Conservation (phyloP, 176 grass and related monocot species). For the Phoenix dactylifera region DNA sequence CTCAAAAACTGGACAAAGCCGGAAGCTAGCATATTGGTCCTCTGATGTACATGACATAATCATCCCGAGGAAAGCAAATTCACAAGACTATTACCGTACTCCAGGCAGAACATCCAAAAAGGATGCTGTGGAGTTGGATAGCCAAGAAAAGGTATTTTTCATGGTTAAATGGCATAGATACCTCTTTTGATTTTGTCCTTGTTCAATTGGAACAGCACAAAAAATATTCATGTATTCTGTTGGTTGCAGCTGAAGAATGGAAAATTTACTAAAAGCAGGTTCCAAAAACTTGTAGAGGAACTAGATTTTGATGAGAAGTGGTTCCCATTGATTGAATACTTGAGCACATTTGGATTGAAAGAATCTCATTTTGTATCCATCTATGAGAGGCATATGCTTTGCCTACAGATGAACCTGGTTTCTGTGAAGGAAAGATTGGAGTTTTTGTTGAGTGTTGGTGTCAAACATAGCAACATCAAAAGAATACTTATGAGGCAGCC, state of each 20-base stretch:
- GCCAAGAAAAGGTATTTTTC: constrained; percentile 46
- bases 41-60: constrained; percentile 5
- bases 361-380: constrained; percentile 85
- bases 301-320: constrained; percentile 75
- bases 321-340: constrained; percentile 82
- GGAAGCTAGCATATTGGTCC: constrained; percentile 11
- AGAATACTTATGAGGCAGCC: constrained; percentile 81
- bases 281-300: constrained; percentile 80
- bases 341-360: constrained; percentile 78
- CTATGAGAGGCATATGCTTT: constrained; percentile 79
- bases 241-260: constrained; percentile 61
- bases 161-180: no score
- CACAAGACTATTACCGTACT: constrained; percentile 21
- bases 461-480: constrained; percentile 86
- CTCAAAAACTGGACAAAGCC: constrained; percentile 27
- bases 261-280: constrained; percentile 47
- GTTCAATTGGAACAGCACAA: constrained; percentile 9
- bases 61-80: constrained; percentile 9
- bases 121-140: constrained; percentile 31
- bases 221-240: constrained; percentile 16
- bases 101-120: constrained; percentile 14
- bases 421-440: constrained; percentile 75
- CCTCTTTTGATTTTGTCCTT: constrained; percentile 9
- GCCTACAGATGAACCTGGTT: constrained; percentile 65
- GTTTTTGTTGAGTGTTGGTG: constrained; percentile 58